Evolutionary conservation across 2,329 filamentous ascomycete species (phyloP), one percentile per base, ranked within the genome.

Genomic region (Colletotrichum echinochloae): DNA sequence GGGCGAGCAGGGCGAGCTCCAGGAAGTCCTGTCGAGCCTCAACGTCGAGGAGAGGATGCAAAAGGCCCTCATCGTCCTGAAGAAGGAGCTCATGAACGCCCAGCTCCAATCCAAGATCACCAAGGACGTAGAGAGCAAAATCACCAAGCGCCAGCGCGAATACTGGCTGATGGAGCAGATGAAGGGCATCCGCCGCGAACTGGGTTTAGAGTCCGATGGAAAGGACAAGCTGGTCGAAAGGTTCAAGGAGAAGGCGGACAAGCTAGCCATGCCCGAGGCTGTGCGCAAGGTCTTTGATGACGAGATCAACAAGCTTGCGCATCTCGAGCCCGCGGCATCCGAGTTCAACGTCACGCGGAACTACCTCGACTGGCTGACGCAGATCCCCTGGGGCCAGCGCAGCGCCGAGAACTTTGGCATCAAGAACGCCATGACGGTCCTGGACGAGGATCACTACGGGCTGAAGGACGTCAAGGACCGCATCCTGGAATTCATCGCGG

Each of bases 81-180:
- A 99, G 85, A 98, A 98, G 81, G 96, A 99, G 83, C 89, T 98
- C 64, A 97, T 98, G 92, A 99, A 98, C 75, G 96, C 96, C 0
- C 94, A 98, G 79, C 85, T 99, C 37, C 95, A 98, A 80, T 95
- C 93, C 67, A 99, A 98, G 85, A 98, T 99, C 69, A 94, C 93
- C 69, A 98, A 98, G 83, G 96, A 99, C 78, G 97, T 99, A 23
- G 96, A 98, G 80, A 94, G 90, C 78, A 98, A 97, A 83, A 98
- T 99, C 64, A 95, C 95, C 76, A 98, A 99, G 83, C 91, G 95
- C 37, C 96, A 99, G 80, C 91, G 96, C 62, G 96, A 99, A 79
- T 99, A 98, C 83, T 98, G 94, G 93, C 85, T 99, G 56, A 97
- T 97, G 94, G 96, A 99, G 82, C 97, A 99, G 81, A 97, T 99